phyloP scores from a whole-genome alignment of 257 asterid genomes.

The Fraxinus excelsior region DNA sequence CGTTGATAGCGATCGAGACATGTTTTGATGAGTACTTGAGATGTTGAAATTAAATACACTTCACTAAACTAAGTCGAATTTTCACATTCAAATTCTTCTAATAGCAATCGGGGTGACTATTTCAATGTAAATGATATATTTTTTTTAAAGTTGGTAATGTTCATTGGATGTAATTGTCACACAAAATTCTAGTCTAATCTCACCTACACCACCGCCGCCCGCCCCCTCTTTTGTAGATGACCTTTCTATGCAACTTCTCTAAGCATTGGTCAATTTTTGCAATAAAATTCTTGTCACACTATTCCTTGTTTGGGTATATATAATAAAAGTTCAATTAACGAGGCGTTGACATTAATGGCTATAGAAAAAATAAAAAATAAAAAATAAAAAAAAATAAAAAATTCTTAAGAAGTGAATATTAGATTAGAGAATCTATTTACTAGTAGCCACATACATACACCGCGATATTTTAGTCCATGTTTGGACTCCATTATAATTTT shows the following conservation, averaged over 20 bases:
- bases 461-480: no score
- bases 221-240: background rate
- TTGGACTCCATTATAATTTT: no score
- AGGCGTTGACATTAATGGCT: background rate
- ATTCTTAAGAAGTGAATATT: background rate
- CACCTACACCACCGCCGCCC: background rate
- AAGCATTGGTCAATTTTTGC: background rate
- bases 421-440: background rate
- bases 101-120: background rate
- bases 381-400: background rate
- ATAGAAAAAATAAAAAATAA: no score
- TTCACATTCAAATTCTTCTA: no score
- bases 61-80: no score
- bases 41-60: background rate
- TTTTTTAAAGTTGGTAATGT: background rate
- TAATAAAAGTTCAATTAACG: background rate
- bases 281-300: background rate
- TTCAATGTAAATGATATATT: no score
- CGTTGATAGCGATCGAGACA: no score
- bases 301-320: background rate
- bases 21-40: background rate
- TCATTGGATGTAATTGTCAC: background rate
- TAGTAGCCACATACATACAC: no score
- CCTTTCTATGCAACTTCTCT: background rate
- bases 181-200: background rate